A percentile compares a stretch with the other conserved stretches of the same genome.
Evolutionary conservation across 352 stramenopile genomes (phyloP).

Genomic region (Pythium graminicola): DNA sequence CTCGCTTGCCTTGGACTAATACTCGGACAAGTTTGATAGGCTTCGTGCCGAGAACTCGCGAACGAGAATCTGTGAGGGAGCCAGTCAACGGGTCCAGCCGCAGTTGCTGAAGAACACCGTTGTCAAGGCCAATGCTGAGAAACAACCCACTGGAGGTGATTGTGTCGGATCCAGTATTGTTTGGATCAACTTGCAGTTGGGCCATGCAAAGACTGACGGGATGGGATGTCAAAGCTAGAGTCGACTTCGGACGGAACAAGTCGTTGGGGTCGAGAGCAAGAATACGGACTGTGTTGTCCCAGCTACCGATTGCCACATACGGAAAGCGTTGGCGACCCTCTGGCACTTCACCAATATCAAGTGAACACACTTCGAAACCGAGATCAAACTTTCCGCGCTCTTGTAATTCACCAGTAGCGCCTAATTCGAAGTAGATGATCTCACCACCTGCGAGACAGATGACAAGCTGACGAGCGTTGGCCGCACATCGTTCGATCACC

Average conservation of each 20-base stretch:
- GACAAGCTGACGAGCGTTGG: constrained; percentile 95
- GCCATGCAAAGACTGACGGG: constrained; percentile 78
- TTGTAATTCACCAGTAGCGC: constrained; percentile 87
- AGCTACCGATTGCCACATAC: constrained; percentile 95
- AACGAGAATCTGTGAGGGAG: constrained; percentile 82
- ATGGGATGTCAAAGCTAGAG: constrained; percentile 72
- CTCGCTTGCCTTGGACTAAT: constrained; percentile 76
- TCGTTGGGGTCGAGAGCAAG: constrained; percentile 93
- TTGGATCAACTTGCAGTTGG: constrained; percentile 69
- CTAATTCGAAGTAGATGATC: constrained; percentile 98
- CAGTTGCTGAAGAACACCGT: constrained; percentile 93
- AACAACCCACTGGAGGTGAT: constrained; percentile 69
- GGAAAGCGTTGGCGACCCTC: constrained; percentile 90
- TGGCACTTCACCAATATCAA: constrained; percentile 96
- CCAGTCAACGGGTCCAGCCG: constrained; percentile 85
- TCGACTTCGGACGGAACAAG: constrained; percentile 83
- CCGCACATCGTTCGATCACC: constrained; percentile 94
- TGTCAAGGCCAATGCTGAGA: constrained; percentile 89
- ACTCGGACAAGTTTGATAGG: constrained; percentile 95
- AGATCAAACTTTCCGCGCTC: constrained; percentile 93
- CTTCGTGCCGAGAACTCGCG: constrained; percentile 91
- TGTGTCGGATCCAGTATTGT: constrained; percentile 35
- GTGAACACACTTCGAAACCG: constrained; percentile 94
- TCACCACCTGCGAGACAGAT: constrained; percentile 95
- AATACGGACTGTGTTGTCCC: constrained; percentile 90